Evolutionary conservation across 345 rosid species (phyloP).

Genomic region (Capsella bursapastoris): DNA sequence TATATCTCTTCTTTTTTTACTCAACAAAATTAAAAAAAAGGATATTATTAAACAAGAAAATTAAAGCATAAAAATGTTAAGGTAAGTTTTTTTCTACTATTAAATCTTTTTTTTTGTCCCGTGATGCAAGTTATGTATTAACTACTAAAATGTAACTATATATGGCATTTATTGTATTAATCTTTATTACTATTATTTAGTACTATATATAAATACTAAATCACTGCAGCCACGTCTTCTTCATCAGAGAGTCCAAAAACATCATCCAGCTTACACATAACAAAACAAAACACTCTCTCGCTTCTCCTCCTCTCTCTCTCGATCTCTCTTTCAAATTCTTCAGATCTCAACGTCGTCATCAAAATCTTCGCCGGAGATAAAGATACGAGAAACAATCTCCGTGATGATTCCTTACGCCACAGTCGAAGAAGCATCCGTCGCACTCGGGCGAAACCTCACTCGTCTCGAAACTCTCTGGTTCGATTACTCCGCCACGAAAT

Average conservation of each 20-base stretch:
- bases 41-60: too few species aligned
- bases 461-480: conserved; percentile 74
- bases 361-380: conserved; percentile 22
- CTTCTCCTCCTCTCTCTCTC: conserved; percentile 14
- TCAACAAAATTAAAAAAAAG: too few species aligned
- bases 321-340: not conserved
- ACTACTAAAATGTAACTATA: not conserved
- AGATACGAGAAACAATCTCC: not conserved
- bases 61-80: too few species aligned
- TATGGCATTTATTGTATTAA: not conserved
- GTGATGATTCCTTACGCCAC: conserved; percentile 71
- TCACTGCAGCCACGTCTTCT: conserved; percentile 32
- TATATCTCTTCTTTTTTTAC: too few species aligned
- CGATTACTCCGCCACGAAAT: conserved; percentile 76
- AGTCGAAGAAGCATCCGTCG: conserved; percentile 63
- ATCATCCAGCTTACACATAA: conserved; percentile 32
- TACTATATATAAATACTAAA: not conserved
- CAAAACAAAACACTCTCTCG: conserved; percentile 36
- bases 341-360: conserved; percentile 22
- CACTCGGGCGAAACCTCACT: conserved; percentile 80
- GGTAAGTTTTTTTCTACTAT: too few species aligned
- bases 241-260: conserved; percentile 18
- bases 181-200: not conserved
- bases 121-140: not conserved
- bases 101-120: too few species aligned